Percentiles rank a stretch among this genome's conserved stretches.
phyloP scores from a whole-genome alignment of 2,329 filamentous ascomycete species.

The Ophiostoma montium region DNA sequence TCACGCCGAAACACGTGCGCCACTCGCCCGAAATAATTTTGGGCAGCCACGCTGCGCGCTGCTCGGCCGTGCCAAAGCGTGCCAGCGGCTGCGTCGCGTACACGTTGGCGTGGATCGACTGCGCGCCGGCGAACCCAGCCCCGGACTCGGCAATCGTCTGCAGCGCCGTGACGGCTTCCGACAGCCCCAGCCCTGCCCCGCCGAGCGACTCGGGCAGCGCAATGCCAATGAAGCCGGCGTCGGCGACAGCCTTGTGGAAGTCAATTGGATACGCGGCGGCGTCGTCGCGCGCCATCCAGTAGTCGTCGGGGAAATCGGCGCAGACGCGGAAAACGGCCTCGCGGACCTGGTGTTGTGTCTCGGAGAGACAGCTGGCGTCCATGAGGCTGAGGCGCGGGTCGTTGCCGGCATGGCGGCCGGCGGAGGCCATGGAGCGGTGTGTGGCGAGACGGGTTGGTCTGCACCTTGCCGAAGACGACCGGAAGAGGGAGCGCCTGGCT shows the following conservation, averaged over 20 bases:
- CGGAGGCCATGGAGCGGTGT: neutral
- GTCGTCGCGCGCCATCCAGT: constrained; percentile 36
- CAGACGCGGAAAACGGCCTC: constrained; percentile 11
- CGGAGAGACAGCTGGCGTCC: constrained; percentile 7
- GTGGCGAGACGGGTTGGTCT: neutral
- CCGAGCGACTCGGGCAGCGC: constrained; percentile 62
- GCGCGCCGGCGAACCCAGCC: constrained; percentile 61
- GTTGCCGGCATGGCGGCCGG: neutral
- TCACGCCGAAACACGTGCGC: constrained; percentile 69
- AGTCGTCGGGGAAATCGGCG: constrained; percentile 40
- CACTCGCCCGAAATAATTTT: constrained; percentile 58
- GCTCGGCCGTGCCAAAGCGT: constrained; percentile 53
- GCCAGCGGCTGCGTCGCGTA: constrained; percentile 65
- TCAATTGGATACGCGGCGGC: constrained; percentile 57
- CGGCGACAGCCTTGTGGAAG: constrained; percentile 60
- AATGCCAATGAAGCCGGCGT: constrained; percentile 70
- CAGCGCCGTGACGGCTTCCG: constrained; percentile 77
- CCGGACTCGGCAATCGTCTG: constrained; percentile 63
- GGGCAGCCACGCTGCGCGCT: constrained; percentile 50
- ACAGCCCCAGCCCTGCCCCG: constrained; percentile 62
- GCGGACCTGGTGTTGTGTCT: constrained; percentile 11
- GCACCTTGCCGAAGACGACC: neutral
- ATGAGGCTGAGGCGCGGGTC: constrained; percentile 10
- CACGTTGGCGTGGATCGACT: constrained; percentile 51
- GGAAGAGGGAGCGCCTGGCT: neutral